Conservation (phyloP, 2,329 filamentous ascomycete genomes). For the Epicoccum nigrum region DNA sequence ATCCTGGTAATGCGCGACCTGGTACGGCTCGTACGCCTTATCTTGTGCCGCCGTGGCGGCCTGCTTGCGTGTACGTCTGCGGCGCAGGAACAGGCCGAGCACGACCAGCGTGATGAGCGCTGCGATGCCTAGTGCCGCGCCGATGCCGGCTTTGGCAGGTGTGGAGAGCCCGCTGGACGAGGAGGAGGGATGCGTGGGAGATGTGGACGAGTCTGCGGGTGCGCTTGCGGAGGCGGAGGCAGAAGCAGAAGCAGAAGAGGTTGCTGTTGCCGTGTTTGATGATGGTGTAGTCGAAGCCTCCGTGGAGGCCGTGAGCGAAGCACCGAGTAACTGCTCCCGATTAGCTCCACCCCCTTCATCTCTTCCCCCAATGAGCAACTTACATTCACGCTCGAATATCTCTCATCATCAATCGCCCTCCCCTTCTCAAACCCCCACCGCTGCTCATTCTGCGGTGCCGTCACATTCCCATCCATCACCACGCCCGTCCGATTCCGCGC, state of each 20-base stretch:
- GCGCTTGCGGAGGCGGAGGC: too few relatives aligned
- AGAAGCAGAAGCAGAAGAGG: too few relatives aligned
- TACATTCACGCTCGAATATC: slow-evolving; percentile 22
- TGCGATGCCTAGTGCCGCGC: slow-evolving; percentile 21
- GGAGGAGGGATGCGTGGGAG: background rate
- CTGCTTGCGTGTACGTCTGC: slow-evolving; percentile 21
- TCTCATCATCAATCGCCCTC: slow-evolving; percentile 19
- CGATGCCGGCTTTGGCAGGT: slow-evolving; percentile 28
- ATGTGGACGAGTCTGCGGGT: background rate
- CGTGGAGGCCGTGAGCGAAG: too few relatives aligned
- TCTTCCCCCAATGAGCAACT: background rate
- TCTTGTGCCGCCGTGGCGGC: too few relatives aligned
- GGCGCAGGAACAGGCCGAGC: slow-evolving; percentile 57
- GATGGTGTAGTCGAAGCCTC: too few relatives aligned
- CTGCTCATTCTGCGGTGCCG: slow-evolving; percentile 20
- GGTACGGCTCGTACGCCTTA: too few relatives aligned
- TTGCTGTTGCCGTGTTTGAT: too few relatives aligned
- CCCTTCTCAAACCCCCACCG: slow-evolving; percentile 19
- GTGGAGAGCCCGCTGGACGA: slow-evolving; percentile 24
- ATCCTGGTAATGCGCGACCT: too few relatives aligned
- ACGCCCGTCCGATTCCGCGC: slow-evolving; percentile 11
- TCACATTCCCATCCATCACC: slow-evolving; percentile 22
- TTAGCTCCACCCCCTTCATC: too few relatives aligned
- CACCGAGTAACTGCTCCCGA: too few relatives aligned
- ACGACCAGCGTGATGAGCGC: slow-evolving; percentile 65